Evolutionary conservation across 805 yeast genomes (phyloP), one percentile per base, ranked within the genome.

Genomic region (Suhomyces faveliae): DNA sequence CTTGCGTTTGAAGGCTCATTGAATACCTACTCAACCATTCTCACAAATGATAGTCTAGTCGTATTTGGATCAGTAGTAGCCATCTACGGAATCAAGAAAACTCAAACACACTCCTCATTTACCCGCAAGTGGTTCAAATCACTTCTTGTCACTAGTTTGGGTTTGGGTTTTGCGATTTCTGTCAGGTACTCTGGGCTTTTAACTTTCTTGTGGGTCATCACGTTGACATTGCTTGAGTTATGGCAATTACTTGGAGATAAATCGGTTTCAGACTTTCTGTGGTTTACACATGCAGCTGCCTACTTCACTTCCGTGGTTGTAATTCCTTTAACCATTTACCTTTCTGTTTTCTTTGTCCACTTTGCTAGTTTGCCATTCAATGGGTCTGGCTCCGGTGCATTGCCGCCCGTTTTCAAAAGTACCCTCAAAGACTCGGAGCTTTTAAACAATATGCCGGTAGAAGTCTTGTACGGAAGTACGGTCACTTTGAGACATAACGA

Each of bases 171-270:
- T 73, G 40, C 83, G 1, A 63, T 82, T 1, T 77, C 90, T 6
- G 77, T 86, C 3, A 87, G 88, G 60, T 79, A 83, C 76, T 77
- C 85, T 4, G 97, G 96, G 0, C 44, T 83, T 19, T 79, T 81
- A 57, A 85, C 92, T 0, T 65, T 81, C 47, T 66, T 66, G 0
- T 89, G 95, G 95, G 66, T 87, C 10, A 77, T 82, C 2, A 4
- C 69, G 0, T 57, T 81, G 41, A 66, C 70, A 1, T 45, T 76
- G 1, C 68, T 72, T 49, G 81, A 82, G 51, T 63, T 85, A 40
- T 90, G 96, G 96, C 62, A 64, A 51, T 57, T 80, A 10, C 61
- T 85, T 33, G 95, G 94, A 11, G 97, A 92, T 63, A 62, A 86
- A 25, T 64, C 68, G 3, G 70, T 84, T 3, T 38, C 78, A 1